Evolutionary conservation across 2,329 filamentous ascomycete genomes (phyloP), one percentile per base, ranked within the genome.

Genomic region (Neospermospora avenae): DNA sequence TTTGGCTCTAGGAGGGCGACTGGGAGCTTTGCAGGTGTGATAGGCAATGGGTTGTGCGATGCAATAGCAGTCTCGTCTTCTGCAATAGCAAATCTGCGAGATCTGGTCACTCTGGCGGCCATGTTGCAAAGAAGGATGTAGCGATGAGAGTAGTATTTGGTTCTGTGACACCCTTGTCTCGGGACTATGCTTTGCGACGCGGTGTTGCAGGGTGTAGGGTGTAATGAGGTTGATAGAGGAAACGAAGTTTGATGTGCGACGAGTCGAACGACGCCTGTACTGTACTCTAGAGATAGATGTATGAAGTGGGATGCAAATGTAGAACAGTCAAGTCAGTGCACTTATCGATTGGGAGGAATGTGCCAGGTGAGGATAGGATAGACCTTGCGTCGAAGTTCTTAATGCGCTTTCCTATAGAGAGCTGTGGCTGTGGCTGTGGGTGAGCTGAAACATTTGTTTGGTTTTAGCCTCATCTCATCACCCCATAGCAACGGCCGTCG

Each of bases 41-140:
- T 31, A 14, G 64, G 64, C 31, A 65, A 58, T 37, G 64, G 58
- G 18, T 58, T 67, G 49, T 69, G 59, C 39, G 56, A 58, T 53
- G 63, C 63, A 55, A 65, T 55, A 55, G 68, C 59, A 60, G 67
- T 67, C 25, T 65, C 49, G 54, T 72, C 70, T 63, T 72, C 70
- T 24, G 61, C 61, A 51, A 70, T 67, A 28, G 65, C 61, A 60
- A 72, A 63, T 62, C 67, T 70, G 51, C 58, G 67, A 48, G 71
- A 71, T 37, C 70, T 63, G 41, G 71, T 72, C 41, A 70, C 65
- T 66, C 71, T 65, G 63, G 69, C 59, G 63, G 69, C 59, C 71
- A 73, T 73, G 42, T 42, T 56, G 18, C 11, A 42, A 46, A 31
- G 41, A 20, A 42, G 28, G 31, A 24, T 35, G 25, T 18, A 34